These are phyloP conservation scores for Pestalotiopsis sp. DNA, from an alignment of 2,329 filamentous ascomycete species.

Conservation along the genomic window DNA sequence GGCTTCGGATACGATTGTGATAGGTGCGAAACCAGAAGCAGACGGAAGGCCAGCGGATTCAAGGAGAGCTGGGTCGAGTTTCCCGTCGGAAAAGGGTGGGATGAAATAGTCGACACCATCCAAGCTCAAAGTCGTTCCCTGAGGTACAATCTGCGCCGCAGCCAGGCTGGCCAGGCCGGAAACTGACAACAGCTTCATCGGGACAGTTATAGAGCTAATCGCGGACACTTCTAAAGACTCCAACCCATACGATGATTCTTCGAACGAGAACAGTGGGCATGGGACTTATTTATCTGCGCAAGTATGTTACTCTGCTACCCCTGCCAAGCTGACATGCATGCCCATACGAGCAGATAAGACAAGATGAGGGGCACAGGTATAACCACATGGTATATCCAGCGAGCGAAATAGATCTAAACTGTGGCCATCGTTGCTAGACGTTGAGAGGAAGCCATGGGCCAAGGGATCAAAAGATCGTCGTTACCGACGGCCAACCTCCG, in stretches of 20 bases:
- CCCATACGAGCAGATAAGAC: too few species aligned
- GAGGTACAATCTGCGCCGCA: background rate
- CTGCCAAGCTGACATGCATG: too few species aligned
- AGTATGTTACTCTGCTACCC: too few species aligned
- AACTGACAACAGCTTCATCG: background rate
- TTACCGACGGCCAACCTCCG: background rate
- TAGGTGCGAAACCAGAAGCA: background rate
- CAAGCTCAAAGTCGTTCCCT: background rate
- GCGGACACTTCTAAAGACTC: too few species aligned
- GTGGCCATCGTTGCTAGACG: background rate
- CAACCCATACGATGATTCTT: too few species aligned
- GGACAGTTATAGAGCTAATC: too few species aligned
- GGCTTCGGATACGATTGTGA: background rate
- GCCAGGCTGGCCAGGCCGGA: background rate
- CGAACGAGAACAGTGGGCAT: too few species aligned
- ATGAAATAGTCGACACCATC: background rate
- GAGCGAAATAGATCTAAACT: background rate
- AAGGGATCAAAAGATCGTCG: background rate
- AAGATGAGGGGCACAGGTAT: too few species aligned
- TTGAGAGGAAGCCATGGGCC: background rate
- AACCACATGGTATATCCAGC: background rate
- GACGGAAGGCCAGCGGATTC: background rate
- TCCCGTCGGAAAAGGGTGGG: background rate
- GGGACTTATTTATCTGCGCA: too few species aligned
- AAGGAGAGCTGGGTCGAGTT: background rate